Percentiles rank a stretch among this genome's conserved stretches.
These are phyloP conservation scores for Physaria fendleri DNA, from an alignment of 345 rosid species.

Conservation along the genomic window DNA sequence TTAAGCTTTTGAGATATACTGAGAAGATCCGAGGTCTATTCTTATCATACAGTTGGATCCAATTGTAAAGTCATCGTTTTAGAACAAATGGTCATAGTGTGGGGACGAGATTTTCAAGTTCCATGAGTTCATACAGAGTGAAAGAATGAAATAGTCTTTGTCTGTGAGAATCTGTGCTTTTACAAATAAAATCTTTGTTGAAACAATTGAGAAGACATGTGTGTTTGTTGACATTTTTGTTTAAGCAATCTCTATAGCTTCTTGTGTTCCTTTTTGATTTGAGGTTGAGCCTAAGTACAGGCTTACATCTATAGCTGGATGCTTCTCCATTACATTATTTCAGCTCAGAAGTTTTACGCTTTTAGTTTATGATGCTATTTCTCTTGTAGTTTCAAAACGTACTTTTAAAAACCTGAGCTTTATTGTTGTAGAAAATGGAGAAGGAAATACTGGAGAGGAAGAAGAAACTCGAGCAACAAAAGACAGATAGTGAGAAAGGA, in stretches of 20 bases:
- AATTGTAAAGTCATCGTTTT: background rate
- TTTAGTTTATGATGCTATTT: background rate
- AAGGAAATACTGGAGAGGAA: slow-evolving; percentile 58
- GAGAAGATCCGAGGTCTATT: background rate
- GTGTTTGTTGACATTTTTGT: background rate
- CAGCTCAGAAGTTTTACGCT: too few relatives aligned
- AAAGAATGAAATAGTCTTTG: background rate
- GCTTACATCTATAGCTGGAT: background rate
- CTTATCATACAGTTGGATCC: background rate
- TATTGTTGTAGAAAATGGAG: slow-evolving; percentile 69
- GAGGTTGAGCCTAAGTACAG: background rate
- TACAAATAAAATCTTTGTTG: background rate
- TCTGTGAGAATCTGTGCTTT: background rate
- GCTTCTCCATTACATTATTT: background rate
- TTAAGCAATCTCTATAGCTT: background rate
- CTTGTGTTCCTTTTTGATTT: background rate
- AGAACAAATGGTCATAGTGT: background rate
- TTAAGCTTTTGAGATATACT: background rate
- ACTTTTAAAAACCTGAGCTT: background rate
- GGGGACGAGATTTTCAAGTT: background rate
- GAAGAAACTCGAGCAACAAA: slow-evolving; percentile 60
- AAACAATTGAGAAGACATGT: background rate
- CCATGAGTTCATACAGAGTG: background rate
- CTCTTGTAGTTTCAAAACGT: background rate
- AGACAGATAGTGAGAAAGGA: slow-evolving; percentile 45